Base-by-base conservation (phyloP, 169 alveolate genomes). In the Plasmodium gaboni region DNA sequence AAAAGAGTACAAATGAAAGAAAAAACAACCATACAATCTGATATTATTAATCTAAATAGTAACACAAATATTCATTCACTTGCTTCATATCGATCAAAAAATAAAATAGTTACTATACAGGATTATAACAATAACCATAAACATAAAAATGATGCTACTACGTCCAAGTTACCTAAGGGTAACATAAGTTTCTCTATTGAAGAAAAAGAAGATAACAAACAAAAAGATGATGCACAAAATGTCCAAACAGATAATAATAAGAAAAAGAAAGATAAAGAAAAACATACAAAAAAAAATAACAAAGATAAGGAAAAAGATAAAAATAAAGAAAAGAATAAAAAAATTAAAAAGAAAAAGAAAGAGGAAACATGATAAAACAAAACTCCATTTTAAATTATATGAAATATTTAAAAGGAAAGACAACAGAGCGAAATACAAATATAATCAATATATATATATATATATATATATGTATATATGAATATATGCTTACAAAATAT, bases 71-170 rank as follows among this genome's bases (percentile, higher is more conserved):
- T 51, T 26, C 55, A 28, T 38, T 15, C 44, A 2, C 1, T 12
- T 5, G 8, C 53, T 9, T 80, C 48, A 3, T 22, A 46, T 42
- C 50, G 72, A 60, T 38, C 59, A 7, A 46, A 51, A 59, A 46
- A 19, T 26, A 67, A 51, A 53, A 67, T 32, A 26, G 90, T 80
- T 9, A 80, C 90, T 26, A 80, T 80, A 53, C 85, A 65, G 24
- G 90, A 71, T n/a, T 12, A 32, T 12, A 46, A 53, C 4, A 50
- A 80, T 60, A 28, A 26, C 17, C 15, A 80, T 24, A 69, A 61
- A n/a, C 13, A 38, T 17, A 63, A n/a, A 61, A n/a, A 50, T 26
- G 19, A 57, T 15, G 12, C n/a, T n/a, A n/a, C 22, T 28, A 38
- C 4, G 9, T 9, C 46, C 46, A 26, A 50, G 17, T 42, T 42